A percentile compares a stretch with the other conserved stretches of the same genome.
Conservation (phyloP, 2,329 filamentous ascomycete species). For the Colletotrichum salicis region DNA sequence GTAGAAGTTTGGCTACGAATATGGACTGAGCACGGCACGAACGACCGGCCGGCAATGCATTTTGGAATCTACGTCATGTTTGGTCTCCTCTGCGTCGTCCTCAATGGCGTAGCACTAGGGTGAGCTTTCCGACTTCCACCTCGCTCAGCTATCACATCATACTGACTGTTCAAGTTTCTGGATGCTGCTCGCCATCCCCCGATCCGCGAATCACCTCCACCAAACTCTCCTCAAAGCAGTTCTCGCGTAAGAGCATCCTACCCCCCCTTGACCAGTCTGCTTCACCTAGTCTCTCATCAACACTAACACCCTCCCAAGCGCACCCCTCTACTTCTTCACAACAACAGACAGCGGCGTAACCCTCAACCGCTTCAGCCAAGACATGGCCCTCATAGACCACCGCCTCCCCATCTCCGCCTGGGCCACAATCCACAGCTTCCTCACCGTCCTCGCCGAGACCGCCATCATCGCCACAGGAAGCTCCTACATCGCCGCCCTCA, state of each 20-base stretch:
- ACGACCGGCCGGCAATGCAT: constrained; percentile 34
- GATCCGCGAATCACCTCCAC: constrained; percentile 41
- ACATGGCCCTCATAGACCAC: constrained; percentile 53
- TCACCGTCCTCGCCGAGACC: constrained; percentile 54
- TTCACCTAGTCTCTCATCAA: not conserved
- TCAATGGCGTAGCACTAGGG: constrained; percentile 33
- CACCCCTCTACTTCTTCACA: constrained; percentile 43
- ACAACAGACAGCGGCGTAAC: constrained; percentile 48
- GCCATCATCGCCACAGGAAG: constrained; percentile 56
- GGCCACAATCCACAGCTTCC: constrained; percentile 7
- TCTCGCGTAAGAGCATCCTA: constrained; percentile 6
- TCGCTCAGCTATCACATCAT: constrained; percentile 35
- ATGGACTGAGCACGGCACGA: constrained; percentile 42
- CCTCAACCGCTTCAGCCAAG: constrained; percentile 54
- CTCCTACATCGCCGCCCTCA: constrained; percentile 53
- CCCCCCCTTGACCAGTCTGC: not conserved
- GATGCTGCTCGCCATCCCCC: constrained; percentile 38
- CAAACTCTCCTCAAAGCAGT: constrained; percentile 35
- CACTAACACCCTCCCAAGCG: not conserved
- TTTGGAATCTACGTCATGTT: constrained; percentile 42
- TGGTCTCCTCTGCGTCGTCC: constrained; percentile 37
- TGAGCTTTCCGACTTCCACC: constrained; percentile 39
- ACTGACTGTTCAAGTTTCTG: constrained; percentile 40
- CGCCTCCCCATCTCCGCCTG: constrained; percentile 46
- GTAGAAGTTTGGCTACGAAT: constrained; percentile 47